A percentile compares a stretch with the other conserved stretches of the same genome.
phyloP scores from a whole-genome alignment of 2,329 filamentous ascomycete genomes.

The Akanthomyces lecanii region DNA sequence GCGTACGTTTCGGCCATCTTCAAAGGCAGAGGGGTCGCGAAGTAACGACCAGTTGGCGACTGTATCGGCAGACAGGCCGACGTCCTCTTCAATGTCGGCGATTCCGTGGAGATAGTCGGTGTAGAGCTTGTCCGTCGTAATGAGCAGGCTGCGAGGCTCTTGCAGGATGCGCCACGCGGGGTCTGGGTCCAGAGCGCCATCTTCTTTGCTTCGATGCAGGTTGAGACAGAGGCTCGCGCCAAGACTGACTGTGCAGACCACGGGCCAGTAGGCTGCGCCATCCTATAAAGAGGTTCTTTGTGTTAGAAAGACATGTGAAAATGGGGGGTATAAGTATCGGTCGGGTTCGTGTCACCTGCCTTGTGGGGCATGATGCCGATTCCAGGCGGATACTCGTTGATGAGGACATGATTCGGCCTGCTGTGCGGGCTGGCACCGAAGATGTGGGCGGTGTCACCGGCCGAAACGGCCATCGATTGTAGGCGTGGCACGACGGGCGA shows the following conservation, averaged over 20 bases:
- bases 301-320: conserved; percentile 3
- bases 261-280: conserved; percentile 77
- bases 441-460: conserved; percentile 33
- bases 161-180: conserved; percentile 64
- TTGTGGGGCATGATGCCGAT: conserved; percentile 98
- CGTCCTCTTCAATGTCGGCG: conserved; percentile 60
- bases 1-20: conserved; percentile 53
- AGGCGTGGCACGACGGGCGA: conserved; percentile 64
- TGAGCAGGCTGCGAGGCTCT: conserved; percentile 75
- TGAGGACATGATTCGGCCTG: conserved; percentile 81
- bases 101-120: conserved; percentile 72
- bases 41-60: conserved; percentile 72
- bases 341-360: conserved; percentile 21
- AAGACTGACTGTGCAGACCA: conserved; percentile 88
- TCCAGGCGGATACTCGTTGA: conserved; percentile 86
- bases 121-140: conserved; percentile 67
- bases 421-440: conserved; percentile 66
- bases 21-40: conserved; percentile 42
- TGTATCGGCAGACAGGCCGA: conserved; percentile 54
- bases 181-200: conserved; percentile 51
- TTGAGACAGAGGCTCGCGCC: conserved; percentile 75
- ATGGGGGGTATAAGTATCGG: background rate
- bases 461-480: conserved; percentile 43
- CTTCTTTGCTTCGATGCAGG: conserved; percentile 61
- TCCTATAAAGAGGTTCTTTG: conserved; percentile 45